These are phyloP conservation scores for Byssothecium circinans DNA, from an alignment of 2,329 filamentous ascomycete genomes.

Conservation along the genomic window DNA sequence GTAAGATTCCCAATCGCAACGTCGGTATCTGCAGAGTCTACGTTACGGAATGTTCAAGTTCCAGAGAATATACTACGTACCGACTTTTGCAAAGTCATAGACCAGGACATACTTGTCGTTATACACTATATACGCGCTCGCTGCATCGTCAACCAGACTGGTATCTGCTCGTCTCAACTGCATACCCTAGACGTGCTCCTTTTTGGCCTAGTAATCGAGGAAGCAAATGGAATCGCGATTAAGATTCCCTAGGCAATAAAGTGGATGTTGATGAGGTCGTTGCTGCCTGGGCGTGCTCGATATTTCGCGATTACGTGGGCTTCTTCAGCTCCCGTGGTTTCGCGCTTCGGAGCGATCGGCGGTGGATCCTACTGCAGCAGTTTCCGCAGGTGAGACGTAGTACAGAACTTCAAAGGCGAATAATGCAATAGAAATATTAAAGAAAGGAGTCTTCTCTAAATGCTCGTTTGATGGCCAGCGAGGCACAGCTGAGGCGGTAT, in stretches of 20 bases:
- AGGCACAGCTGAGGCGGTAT: not conserved
- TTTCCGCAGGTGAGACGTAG: not conserved
- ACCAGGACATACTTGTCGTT: constrained; percentile 39
- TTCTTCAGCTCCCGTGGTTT: not conserved
- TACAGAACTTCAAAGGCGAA: not conserved
- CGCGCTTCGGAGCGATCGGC: not conserved
- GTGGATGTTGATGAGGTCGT: not conserved
- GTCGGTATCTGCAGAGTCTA: constrained; percentile 14
- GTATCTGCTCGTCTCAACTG: constrained; percentile 25
- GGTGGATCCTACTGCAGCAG: not conserved
- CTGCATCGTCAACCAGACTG: constrained; percentile 25
- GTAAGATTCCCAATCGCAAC: constrained; percentile 26
- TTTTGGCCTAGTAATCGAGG: not conserved
- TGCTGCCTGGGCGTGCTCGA: not conserved
- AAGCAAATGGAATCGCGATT: not conserved
- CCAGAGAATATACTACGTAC: no score
- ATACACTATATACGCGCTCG: constrained; percentile 27
- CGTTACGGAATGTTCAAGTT: no score
- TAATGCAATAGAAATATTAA: no score
- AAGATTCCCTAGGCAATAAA: not conserved
- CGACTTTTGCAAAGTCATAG: constrained; percentile 31
- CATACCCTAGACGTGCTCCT: not conserved
- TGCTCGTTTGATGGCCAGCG: not conserved
- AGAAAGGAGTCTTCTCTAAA: no score
- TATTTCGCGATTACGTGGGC: not conserved